Evolutionary conservation across 805 yeast genomes (phyloP).

Genomic region (Spathaspora hagerdaliae): DNA sequence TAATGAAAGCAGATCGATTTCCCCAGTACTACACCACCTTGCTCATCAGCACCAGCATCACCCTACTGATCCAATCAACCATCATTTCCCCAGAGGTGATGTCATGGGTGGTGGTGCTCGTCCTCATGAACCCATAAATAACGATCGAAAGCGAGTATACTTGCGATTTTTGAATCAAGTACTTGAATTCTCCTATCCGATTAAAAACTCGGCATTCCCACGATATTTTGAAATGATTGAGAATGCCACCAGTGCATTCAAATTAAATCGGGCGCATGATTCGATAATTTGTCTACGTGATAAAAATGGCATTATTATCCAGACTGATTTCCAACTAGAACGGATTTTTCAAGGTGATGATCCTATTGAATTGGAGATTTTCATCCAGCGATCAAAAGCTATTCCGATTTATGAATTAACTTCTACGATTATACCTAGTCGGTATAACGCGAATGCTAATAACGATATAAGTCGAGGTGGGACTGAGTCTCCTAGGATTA

Average conservation of each 20-base stretch:
- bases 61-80: neutral
- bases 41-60: slow-evolving; percentile 2
- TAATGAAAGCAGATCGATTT: neutral
- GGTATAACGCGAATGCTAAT: no score
- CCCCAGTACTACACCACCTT: neutral
- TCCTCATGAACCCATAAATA: slow-evolving; percentile 23
- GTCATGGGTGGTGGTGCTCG: no score
- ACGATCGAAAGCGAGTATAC: slow-evolving; percentile 26
- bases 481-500: slow-evolving; percentile 7
- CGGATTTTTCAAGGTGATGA: slow-evolving; percentile 29
- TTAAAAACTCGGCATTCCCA: slow-evolving; percentile 72
- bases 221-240: slow-evolving; percentile 72
- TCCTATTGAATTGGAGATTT: slow-evolving; percentile 33
- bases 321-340: slow-evolving; percentile 35
- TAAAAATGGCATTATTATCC: slow-evolving; percentile 16
- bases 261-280: slow-evolving; percentile 14
- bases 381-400: slow-evolving; percentile 28
- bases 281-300: slow-evolving; percentile 23
- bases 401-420: slow-evolving; percentile 30
- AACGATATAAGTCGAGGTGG: neutral
- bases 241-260: slow-evolving; percentile 71
- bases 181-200: slow-evolving; percentile 64
- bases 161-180: slow-evolving; percentile 51
- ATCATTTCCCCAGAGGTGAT: no score
- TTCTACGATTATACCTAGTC: neutral